Conservation (phyloP, 2,329 filamentous ascomycete species). For the Sarocladium strictum region DNA sequence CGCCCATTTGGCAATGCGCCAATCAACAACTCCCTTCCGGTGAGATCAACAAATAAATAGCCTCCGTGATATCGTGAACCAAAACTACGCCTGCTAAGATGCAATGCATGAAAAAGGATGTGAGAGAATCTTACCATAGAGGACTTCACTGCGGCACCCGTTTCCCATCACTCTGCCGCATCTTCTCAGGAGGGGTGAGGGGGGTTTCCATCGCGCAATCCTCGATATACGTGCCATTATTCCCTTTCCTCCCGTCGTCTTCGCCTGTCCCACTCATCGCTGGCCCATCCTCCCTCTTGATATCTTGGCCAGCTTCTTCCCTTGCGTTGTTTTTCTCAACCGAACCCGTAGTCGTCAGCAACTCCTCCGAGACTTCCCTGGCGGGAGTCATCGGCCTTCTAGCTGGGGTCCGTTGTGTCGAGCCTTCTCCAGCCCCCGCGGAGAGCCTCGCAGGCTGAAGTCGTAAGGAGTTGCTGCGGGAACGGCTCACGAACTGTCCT, state of each 20-base stretch:
- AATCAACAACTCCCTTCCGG: neutral
- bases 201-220: neutral
- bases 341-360: neutral
- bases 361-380: slow-evolving; percentile 2
- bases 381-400: neutral
- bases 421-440: neutral
- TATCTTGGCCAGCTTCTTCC: neutral
- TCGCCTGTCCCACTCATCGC: neutral
- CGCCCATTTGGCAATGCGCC: neutral
- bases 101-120: neutral
- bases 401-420: neutral
- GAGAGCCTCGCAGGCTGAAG: neutral
- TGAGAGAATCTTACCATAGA: neutral
- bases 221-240: neutral
- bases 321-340: neutral
- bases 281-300: neutral
- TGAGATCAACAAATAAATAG: neutral
- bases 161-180: neutral
- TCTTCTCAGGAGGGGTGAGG: neutral
- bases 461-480: neutral
- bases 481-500: neutral
- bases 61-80: neutral
- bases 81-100: neutral
- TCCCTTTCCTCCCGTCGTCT: neutral
- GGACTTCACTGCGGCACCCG: neutral